Percentiles rank a stretch among this genome's conserved stretches.
Conservation (phyloP, 495 filamentous ascomycete genomes). For the Penicillium waksmanii region DNA sequence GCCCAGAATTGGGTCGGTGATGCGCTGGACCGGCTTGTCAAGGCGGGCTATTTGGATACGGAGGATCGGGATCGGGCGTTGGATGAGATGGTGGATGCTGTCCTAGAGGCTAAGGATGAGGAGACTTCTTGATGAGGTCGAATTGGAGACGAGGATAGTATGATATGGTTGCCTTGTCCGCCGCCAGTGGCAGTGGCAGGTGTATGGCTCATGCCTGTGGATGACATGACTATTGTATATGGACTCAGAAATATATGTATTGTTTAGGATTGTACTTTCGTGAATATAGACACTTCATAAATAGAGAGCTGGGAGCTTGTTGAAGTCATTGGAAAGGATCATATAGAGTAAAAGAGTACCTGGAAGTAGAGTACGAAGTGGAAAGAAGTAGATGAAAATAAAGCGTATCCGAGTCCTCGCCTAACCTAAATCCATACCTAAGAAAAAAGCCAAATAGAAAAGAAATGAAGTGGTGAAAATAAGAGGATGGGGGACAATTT, state of each 20-base stretch:
- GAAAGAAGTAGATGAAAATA: no score
- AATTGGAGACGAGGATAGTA: no score
- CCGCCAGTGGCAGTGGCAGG: no score
- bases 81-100: conserved; percentile 31
- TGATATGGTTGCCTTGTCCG: no score
- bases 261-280: neutral
- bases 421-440: no score
- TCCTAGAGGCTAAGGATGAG: conserved; percentile 33
- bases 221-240: neutral
- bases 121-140: conserved; percentile 2
- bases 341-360: no score
- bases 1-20: conserved; percentile 35
- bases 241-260: neutral
- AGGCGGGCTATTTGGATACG: conserved; percentile 19
- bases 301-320: neutral
- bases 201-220: neutral
- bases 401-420: no score
- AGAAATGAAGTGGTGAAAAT: no score
- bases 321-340: no score
- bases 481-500: neutral
- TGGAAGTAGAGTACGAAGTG: no score
- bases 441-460: neutral
- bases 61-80: conserved; percentile 14
- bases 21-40: conserved; percentile 23
- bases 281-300: neutral